These are phyloP conservation scores for Micromonas commoda DNA, from an alignment of 139 green algal genomes.

Conservation along the genomic window DNA sequence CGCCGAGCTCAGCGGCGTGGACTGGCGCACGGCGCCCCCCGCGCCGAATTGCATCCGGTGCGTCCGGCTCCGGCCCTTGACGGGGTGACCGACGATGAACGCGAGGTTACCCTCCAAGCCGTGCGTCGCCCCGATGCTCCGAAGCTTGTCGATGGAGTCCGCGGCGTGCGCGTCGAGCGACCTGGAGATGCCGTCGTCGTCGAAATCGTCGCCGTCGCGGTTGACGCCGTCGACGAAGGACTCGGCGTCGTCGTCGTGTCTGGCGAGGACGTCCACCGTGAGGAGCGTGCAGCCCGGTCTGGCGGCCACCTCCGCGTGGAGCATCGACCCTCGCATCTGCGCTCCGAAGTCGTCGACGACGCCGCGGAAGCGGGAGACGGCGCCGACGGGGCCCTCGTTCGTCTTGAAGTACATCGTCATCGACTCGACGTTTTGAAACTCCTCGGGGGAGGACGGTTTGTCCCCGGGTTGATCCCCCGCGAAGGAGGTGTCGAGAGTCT, in stretches of 20 bases:
- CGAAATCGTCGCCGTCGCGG: background rate
- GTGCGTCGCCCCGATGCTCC: background rate
- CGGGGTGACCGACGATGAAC: too few relatives aligned
- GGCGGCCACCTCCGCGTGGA: background rate
- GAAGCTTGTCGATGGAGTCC: too few relatives aligned
- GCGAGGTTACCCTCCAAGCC: background rate
- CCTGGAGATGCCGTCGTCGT: too few relatives aligned
- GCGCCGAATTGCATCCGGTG: too few relatives aligned
- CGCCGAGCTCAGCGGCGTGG: too few relatives aligned
- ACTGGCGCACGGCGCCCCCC: too few relatives aligned
- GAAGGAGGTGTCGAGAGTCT: background rate
- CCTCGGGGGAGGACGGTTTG: background rate
- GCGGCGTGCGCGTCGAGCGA: too few relatives aligned
- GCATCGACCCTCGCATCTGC: background rate
- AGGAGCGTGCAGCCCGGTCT: background rate
- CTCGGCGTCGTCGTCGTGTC: background rate
- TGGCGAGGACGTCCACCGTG: background rate
- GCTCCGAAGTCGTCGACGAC: background rate
- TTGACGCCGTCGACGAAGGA: background rate
- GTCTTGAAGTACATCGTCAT: background rate
- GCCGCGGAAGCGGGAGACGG: background rate
- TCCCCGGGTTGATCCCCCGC: background rate
- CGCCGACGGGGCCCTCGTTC: background rate
- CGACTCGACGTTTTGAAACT: background rate
- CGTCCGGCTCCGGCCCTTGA: too few relatives aligned